Conservation (phyloP, 176 grass and related monocot species). For the Paspalum notatum region DNA sequence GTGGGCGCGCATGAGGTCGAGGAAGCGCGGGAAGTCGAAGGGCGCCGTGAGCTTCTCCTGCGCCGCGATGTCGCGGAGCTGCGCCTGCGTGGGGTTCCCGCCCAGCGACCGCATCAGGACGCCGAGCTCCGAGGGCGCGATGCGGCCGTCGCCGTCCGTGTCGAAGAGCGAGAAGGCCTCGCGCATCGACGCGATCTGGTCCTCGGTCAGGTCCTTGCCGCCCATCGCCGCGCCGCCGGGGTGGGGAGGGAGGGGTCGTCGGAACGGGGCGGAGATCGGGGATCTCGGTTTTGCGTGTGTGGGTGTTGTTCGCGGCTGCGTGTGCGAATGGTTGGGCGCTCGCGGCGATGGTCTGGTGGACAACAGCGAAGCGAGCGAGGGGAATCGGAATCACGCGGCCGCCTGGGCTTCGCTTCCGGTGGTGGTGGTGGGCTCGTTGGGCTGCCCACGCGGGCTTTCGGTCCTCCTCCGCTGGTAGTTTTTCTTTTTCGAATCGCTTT, state of each 20-base stretch:
- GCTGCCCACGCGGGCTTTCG: too few relatives aligned
- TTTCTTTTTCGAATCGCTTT: too few relatives aligned
- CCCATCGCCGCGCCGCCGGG: constrained; percentile 50
- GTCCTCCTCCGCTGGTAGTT: too few relatives aligned
- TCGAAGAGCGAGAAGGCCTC: constrained; percentile 98
- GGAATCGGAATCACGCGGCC: too few relatives aligned
- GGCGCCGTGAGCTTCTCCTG: constrained; percentile 78
- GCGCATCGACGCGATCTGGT: constrained; percentile 93
- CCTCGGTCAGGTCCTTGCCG: constrained; percentile 77
- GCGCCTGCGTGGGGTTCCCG: constrained; percentile 90
- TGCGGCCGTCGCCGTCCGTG: constrained; percentile 85
- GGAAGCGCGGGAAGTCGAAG: constrained; percentile 90
- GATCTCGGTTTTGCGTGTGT: constrained; percentile 28
- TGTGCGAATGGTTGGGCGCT: too few relatives aligned
- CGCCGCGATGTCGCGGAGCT: constrained; percentile 76
- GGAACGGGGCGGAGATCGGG: constrained; percentile 4
- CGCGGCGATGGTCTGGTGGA: too few relatives aligned
- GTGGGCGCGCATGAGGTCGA: constrained; percentile 85
- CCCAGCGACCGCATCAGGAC: constrained; percentile 95
- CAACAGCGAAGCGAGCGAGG: too few relatives aligned
- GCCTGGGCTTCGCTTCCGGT: too few relatives aligned
- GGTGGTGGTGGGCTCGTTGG: too few relatives aligned
- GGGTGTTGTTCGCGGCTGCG: too few relatives aligned
- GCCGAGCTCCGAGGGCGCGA: constrained; percentile 88
- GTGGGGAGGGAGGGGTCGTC: neutral